Evolutionary conservation across 495 filamentous ascomycete species (phyloP).

Genomic region (Neurospora sublineolata): DNA sequence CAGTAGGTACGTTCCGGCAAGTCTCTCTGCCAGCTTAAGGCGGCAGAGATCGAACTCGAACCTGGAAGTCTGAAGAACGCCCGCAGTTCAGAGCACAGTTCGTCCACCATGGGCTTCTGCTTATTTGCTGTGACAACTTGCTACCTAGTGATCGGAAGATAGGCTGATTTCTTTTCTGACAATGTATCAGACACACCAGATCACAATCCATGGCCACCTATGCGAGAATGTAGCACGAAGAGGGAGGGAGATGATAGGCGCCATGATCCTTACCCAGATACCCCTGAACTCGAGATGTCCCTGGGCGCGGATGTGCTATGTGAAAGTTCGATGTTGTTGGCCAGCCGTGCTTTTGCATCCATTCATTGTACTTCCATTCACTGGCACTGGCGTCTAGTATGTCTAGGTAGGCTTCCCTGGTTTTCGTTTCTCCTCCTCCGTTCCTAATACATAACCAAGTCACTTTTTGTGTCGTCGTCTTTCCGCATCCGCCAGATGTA

Average conservation of each 20-base stretch:
- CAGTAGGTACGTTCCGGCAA: not conserved
- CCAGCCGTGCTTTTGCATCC: not conserved
- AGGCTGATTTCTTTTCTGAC: not conserved
- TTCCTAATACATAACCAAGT: no score
- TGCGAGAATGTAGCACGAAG: not conserved
- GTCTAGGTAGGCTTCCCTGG: no score
- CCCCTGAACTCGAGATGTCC: not conserved
- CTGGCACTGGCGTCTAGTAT: not conserved
- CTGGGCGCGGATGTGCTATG: not conserved
- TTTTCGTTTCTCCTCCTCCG: no score
- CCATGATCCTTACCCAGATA: not conserved
- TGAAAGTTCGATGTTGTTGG: not conserved
- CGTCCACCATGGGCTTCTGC: not conserved
- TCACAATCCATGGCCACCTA: not conserved
- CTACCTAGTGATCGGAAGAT: not conserved
- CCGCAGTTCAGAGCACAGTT: not conserved
- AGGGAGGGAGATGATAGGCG: not conserved
- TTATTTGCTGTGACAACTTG: not conserved
- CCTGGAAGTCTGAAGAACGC: not conserved
- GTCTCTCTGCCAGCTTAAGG: not conserved
- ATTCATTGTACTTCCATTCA: not conserved
- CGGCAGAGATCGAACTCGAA: not conserved
- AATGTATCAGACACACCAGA: not conserved
- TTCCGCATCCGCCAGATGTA: not conserved
- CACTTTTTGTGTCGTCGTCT: no score